Evolutionary conservation across 139 green algal genomes (phyloP).

Genomic region (Picochlorum sp.): DNA sequence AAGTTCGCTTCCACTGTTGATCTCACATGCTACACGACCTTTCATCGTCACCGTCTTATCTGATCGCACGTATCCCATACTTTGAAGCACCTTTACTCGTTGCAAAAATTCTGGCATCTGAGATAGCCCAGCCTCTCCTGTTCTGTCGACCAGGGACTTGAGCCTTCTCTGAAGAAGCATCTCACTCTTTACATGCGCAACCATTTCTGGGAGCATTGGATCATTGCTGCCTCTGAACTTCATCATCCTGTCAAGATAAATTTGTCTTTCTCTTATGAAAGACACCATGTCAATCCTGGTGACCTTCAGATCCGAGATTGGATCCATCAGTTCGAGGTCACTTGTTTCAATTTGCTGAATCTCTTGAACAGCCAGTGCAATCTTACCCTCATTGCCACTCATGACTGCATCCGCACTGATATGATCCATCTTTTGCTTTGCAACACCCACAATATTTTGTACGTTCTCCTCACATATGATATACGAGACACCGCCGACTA

Average conservation of each 20-base stretch:
- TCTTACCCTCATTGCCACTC: constrained; percentile 10
- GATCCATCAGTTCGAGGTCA: constrained; percentile 20
- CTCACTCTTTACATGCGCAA: constrained; percentile 40
- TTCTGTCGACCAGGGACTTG: constrained; percentile 31
- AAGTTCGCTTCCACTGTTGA: constrained; percentile 88
- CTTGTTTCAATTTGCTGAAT: constrained; percentile 15
- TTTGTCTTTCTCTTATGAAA: constrained; percentile 22
- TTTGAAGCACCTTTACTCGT: constrained; percentile 56
- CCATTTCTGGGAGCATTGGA: constrained; percentile 39
- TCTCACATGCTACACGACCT: constrained; percentile 68
- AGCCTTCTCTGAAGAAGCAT: constrained; percentile 35
- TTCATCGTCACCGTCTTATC: constrained; percentile 72
- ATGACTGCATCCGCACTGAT: constrained; percentile 34
- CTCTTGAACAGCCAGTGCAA: constrained; percentile 27
- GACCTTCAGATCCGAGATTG: constrained; percentile 38
- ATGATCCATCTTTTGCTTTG: constrained; percentile 44
- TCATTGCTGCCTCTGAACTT: constrained; percentile 37
- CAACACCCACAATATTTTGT: constrained; percentile 42
- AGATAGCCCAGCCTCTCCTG: constrained; percentile 53
- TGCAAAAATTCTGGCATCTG: constrained; percentile 85
- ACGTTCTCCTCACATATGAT: constrained; percentile 29
- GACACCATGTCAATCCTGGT: constrained; percentile 27
- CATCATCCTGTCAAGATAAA: constrained; percentile 29
- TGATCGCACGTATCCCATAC: constrained; percentile 69
- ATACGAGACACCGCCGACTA: constrained; percentile 41